Base-by-base conservation (phyloP, 2,329 filamentous ascomycete genomes). In the Microsporum audouinii region DNA sequence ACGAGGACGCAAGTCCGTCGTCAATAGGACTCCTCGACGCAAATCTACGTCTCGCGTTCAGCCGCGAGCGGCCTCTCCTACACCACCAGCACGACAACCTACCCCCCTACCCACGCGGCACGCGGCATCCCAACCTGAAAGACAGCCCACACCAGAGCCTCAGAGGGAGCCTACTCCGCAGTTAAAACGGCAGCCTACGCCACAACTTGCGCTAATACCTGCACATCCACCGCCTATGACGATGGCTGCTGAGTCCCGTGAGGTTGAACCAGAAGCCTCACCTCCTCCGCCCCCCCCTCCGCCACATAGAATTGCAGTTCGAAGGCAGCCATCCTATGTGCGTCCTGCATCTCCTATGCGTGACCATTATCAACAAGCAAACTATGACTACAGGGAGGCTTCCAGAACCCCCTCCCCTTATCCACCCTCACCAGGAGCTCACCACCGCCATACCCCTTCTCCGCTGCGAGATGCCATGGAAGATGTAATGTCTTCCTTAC, bases 381-480 rank as follows among this genome's bases (percentile, higher is more conserved):
- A 76, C 55, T 72, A 77, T 34, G 72, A 71, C 27, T 76, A 74
- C 64, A 65, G 71, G 6, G 65, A 67, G 17, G 68, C 75, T 31
- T 67, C 73, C 23, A 71, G 80, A 65, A 78, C 76, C 7, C 77
- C 79, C 5, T 83, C 81, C 6, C 78, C 79, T 7, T 71, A 69
- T 12, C 71, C 73, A 8, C 73, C 84, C 2, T 91, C 89, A 3
- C 85, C 88, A 1, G 83, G 80, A 53, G 77, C 78, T 43, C 83
- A 80, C 49, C 85, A 80, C 51, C 85, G 84, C 1, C 78, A 89
- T 71, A 99, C 94, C 0, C 94, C 94, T 0, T 97, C 94, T 1
- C 94, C 94, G 0, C 77, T 99, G 2, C 83, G 94, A 62, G 90
- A 91, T 72, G 94, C 94, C 0, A 99, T 99, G 91, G 92, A 97